Percentiles rank a stretch among this genome's conserved stretches.
These are phyloP conservation scores for Aureobasidium musti DNA, from an alignment of 2,329 filamentous ascomycete species.

Conservation along the genomic window DNA sequence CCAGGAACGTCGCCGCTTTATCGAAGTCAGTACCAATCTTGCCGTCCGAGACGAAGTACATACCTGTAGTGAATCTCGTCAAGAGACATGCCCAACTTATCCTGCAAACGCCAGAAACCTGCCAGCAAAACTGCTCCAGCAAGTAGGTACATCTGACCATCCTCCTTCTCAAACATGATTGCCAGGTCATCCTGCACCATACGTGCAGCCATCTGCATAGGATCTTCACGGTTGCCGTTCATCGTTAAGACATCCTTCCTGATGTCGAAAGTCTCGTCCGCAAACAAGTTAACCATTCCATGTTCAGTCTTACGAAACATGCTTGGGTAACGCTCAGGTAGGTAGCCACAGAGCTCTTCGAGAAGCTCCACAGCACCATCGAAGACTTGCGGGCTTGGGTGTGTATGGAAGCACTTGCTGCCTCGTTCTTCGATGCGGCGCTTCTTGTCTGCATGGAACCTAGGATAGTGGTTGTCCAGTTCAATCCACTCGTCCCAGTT, in stretches of 20 bases:
- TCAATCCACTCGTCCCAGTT: constrained; percentile 78
- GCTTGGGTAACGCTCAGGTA: constrained; percentile 72
- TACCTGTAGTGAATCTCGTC: constrained; percentile 70
- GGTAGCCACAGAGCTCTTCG: constrained; percentile 69
- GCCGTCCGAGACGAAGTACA: neutral
- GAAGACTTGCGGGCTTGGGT: constrained; percentile 59
- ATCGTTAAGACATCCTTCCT: constrained; percentile 58
- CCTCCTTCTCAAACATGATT: constrained; percentile 74
- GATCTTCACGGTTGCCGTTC: constrained; percentile 61
- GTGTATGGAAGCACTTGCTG: constrained; percentile 66
- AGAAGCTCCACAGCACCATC: constrained; percentile 74
- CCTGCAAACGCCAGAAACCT: constrained; percentile 79
- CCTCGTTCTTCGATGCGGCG: constrained; percentile 67
- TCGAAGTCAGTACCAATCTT: neutral
- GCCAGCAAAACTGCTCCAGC: constrained; percentile 74
- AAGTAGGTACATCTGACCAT: constrained; percentile 79
- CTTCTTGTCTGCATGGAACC: constrained; percentile 71
- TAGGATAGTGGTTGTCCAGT: constrained; percentile 75
- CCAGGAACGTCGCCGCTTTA: constrained; percentile 70
- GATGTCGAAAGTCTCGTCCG: constrained; percentile 71
- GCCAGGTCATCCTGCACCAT: constrained; percentile 81
- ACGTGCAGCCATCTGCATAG: constrained; percentile 72
- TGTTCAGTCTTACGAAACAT: constrained; percentile 65
- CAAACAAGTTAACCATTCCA: constrained; percentile 70
- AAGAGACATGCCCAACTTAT: constrained; percentile 79